Conservation (phyloP, 768 basidiomycete genomes). For the Boletus speciosus region DNA sequence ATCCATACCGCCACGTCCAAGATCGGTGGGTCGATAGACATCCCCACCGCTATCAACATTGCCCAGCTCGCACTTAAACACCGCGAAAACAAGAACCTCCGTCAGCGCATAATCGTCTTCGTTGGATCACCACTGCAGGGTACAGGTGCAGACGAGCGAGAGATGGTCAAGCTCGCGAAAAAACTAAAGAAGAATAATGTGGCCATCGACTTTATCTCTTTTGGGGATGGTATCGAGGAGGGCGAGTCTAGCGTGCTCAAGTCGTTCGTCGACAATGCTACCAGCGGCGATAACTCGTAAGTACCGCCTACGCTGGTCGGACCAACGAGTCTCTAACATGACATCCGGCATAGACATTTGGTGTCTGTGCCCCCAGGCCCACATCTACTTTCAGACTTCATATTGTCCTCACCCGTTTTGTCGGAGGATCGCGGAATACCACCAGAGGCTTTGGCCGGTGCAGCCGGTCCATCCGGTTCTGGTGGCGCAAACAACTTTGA, state of each 20-base stretch:
- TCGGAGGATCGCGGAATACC: slow-evolving; percentile 77
- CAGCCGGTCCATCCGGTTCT: slow-evolving; percentile 46
- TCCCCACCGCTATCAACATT: slow-evolving; percentile 87
- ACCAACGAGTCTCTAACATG: not conserved
- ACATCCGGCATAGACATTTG: slow-evolving; percentile 57
- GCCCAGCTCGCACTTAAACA: slow-evolving; percentile 97
- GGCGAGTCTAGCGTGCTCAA: slow-evolving; percentile 64
- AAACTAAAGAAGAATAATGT: slow-evolving; percentile 99
- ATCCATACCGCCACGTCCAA: slow-evolving; percentile 67
- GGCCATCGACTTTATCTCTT: slow-evolving; percentile 85
- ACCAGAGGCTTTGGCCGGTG: slow-evolving; percentile 50
- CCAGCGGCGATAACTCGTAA: slow-evolving; percentile 83
- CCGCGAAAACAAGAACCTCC: slow-evolving; percentile 96
- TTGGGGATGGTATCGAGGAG: slow-evolving; percentile 85
- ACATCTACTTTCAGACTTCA: slow-evolving; percentile 76
- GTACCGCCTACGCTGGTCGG: slow-evolving; percentile 26
- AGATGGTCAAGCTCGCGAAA: slow-evolving; percentile 86
- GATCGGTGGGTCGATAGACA: slow-evolving; percentile 79
- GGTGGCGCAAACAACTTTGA: slow-evolving; percentile 61
- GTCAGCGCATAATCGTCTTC: slow-evolving; percentile 93
- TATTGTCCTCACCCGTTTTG: slow-evolving; percentile 80
- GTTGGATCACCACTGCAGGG: slow-evolving; percentile 85
- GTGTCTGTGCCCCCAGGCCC: slow-evolving; percentile 74
- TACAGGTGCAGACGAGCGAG: slow-evolving; percentile 66
- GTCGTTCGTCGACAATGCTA: slow-evolving; percentile 79